Conservation (phyloP, 2,329 filamentous ascomycete genomes). For the Ceratocystis harringtonii region DNA sequence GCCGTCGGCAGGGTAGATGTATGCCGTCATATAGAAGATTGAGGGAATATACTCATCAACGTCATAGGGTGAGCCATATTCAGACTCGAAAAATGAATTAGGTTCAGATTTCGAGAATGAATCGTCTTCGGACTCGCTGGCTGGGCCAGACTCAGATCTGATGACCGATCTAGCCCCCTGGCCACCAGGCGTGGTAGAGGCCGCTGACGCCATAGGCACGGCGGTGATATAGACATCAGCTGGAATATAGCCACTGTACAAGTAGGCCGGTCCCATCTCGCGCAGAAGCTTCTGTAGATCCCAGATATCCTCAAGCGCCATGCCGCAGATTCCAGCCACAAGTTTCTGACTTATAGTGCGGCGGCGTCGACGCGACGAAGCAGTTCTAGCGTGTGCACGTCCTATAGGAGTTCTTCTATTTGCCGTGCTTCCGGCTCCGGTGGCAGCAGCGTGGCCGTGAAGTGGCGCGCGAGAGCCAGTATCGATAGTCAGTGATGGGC, state of each 20-base stretch:
- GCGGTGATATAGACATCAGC: constrained; percentile 14
- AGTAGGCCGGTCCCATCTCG: constrained; percentile 15
- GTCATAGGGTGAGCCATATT: no score
- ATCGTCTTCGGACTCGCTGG: not conserved
- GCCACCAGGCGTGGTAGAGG: not conserved
- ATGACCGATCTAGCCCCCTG: not conserved
- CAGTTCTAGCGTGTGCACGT: not conserved
- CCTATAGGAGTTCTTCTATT: not conserved
- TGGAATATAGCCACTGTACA: constrained; percentile 7
- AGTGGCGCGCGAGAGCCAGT: constrained; percentile 8
- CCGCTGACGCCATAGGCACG: not conserved
- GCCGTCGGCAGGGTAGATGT: constrained; percentile 29
- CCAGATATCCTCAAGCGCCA: constrained; percentile 3
- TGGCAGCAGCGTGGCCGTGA: not conserved
- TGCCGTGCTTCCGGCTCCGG: not conserved
- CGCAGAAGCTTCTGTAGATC: constrained; percentile 14
- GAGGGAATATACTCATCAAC: not conserved
- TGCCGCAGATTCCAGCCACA: no score
- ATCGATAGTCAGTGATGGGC: constrained; percentile 11
- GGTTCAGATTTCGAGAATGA: no score
- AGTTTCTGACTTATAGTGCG: no score
- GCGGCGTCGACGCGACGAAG: no score
- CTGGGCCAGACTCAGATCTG: not conserved
- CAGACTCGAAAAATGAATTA: no score
- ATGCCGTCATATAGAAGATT: constrained; percentile 26